Base-by-base conservation (phyloP, 345 rosid genomes). In the Linum usitatissimum region DNA sequence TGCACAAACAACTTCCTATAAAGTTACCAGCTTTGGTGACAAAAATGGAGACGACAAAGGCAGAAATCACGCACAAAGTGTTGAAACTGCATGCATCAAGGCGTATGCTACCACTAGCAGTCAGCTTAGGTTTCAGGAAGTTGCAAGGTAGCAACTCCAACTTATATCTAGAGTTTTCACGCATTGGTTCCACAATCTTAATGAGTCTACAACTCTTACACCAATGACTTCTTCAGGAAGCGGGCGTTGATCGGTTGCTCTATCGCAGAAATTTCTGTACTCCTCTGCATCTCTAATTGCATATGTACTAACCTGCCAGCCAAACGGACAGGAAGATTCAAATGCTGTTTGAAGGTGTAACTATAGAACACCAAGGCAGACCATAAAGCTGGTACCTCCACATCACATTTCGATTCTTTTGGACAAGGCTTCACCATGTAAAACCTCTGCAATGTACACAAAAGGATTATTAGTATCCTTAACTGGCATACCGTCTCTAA, bases 401-500 rank as follows among this genome's bases (percentile, higher is more conserved):
- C 95, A 69, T 88, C 96, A 54, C 98, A 91, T 78, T 88, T 88
- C 65, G 85, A 62, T 73, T 91, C 96, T 69, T 91, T 91, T 6
- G 92, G 90, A 75, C 96, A 91, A 6, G 92, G 96, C 82, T 85
- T 91, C 68, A 88, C 96, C 88, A 88, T 72, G 74, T 77, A 80
- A 66, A 86, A 85, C 73, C 98, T 84, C 96, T 88, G 83, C 65
- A 81, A 68, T 56, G 51, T 45, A 45, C 17, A 12, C 0, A 15
- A 45, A 45, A 45, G 38, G 51, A 45, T 45, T 4, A 45, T 45
- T 15, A 45, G 51, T 45, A 45, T 45, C 14, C 14, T 45, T 10
- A 45, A 15, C 15, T 45, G 51, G 51, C 17, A 45, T 10, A 45
- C 51, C 10, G 17, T 45, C 1, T 15, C 51, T 13, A 45, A 45